Base-by-base conservation (phyloP, 495 filamentous ascomycete species). In the Penicillium silybi region DNA sequence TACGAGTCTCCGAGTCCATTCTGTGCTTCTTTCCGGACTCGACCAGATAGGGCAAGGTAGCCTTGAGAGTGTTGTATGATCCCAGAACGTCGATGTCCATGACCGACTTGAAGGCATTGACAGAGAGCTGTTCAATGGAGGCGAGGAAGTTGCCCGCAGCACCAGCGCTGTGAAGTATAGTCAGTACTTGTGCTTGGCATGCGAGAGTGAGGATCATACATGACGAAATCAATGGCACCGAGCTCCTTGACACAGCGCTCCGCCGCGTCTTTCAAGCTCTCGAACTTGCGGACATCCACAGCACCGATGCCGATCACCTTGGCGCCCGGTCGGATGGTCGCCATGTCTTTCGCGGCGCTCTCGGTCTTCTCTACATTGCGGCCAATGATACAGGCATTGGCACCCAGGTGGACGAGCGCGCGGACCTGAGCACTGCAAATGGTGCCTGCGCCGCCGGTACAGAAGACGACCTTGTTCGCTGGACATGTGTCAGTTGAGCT, bases 111-210 rank as follows among this genome's bases (percentile, higher is more conserved):
- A 98, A 96, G 16, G 89, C 93, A 63, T 97, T 97, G 40, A 86
- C 69, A 2, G 81, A 87, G 3, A 97, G 79, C 51, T 86, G 85
- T 19, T 84, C 74, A 57, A 97, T 89, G 1, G 92, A 86, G 6
- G 92, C 86, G 19, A 98, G 80, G 77, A 98, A 98, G 69, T 98
- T 98, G 29, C 93, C 93, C 11, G 93, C 93, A 25, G 93, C 93
- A 44, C 93, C 93, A 34, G 92, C 92, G 65, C 89, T 95, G 58
- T 41, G 46, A 3, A 46, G 22, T 35, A 39, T 13, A 23, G 38
- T 62, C 41, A 67, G 53, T 37, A 19, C 18, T 39, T 6, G n/a
- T 17, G n/a, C 37, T 16, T 19, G 8, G 2, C 9, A 18, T 1
- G 1, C 16, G n/a, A 10, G 6, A 6, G 3, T 37, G 35, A 17